These are phyloP conservation scores for Megacollybia marginata DNA, from an alignment of 768 basidiomycete species.

Conservation along the genomic window DNA sequence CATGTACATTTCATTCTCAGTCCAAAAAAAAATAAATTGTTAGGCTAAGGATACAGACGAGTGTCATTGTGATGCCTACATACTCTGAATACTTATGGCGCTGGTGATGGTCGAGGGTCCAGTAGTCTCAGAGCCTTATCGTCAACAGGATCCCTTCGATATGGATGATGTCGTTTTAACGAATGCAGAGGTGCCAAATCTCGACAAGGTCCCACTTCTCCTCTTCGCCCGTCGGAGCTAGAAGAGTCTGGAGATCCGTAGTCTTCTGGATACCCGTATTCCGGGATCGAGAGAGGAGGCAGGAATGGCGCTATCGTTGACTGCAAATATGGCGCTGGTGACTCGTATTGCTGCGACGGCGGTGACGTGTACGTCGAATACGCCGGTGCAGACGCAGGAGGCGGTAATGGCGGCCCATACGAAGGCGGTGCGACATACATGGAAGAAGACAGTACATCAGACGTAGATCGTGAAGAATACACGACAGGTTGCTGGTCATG, in stretches of 20 bases:
- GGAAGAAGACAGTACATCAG: constrained; percentile 22
- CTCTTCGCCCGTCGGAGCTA: constrained; percentile 12
- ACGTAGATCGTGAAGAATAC: background rate
- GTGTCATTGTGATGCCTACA: too few species aligned
- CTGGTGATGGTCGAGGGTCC: constrained; percentile 17
- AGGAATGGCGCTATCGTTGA: background rate
- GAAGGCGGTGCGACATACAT: constrained; percentile 18
- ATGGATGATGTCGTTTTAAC: constrained; percentile 46
- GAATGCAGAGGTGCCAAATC: constrained; percentile 53
- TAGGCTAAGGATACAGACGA: too few species aligned
- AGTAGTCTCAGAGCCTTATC: constrained; percentile 52
- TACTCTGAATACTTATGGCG: too few species aligned
- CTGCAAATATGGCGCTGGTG: constrained; percentile 1
- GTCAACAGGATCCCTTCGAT: constrained; percentile 53
- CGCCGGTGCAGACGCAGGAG: background rate
- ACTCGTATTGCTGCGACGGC: constrained; percentile 1
- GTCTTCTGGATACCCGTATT: constrained; percentile 2
- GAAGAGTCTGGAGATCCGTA: constrained; percentile 2
- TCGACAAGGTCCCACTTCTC: constrained; percentile 19
- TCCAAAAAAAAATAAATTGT: too few species aligned
- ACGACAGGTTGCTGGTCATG: background rate
- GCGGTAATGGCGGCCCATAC: background rate
- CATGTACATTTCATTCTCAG: too few species aligned
- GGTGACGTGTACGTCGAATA: constrained; percentile 7
- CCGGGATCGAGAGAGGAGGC: constrained; percentile 1